Conservation (phyloP, 805 yeast genomes). For the Teunomyces cretensis region DNA sequence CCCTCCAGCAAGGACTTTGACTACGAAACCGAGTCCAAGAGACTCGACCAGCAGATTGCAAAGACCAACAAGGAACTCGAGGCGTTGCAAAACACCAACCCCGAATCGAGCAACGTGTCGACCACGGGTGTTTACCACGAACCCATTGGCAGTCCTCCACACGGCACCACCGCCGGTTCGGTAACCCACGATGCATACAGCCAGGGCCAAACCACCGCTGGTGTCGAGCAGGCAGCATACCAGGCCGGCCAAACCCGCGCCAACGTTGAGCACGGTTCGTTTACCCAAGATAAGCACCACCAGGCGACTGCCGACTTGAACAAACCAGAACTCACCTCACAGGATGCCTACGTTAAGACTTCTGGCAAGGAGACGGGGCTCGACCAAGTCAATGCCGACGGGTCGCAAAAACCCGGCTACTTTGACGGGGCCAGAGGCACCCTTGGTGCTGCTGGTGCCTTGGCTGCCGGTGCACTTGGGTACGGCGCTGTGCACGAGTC, state of each 20-base stretch:
- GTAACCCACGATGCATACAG: no score
- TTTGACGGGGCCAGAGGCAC: slow-evolving; percentile 11
- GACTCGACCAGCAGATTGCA: slow-evolving; percentile 24
- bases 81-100: slow-evolving; percentile 4
- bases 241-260: neutral
- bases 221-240: neutral
- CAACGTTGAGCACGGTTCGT: no score
- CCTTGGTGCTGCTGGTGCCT: slow-evolving; percentile 13
- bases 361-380: no score
- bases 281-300: no score
- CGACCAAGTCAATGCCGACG: no score
- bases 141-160: no score
- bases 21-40: slow-evolving; percentile 22
- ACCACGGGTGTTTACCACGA: slow-evolving; percentile 8
- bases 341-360: no score
- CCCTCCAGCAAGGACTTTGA: slow-evolving; percentile 17
- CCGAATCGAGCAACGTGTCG: slow-evolving; percentile 2
- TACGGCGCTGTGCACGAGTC: slow-evolving; percentile 3
- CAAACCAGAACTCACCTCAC: no score
- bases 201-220: neutral
- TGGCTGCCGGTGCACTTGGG: slow-evolving; percentile 8
- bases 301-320: no score
- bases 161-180: no score
- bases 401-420: neutral
- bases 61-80: slow-evolving; percentile 25